Evolutionary conservation across 345 rosid genomes (phyloP), one percentile per base, ranked within the genome.

Genomic region (Tarenaya hassleriana): DNA sequence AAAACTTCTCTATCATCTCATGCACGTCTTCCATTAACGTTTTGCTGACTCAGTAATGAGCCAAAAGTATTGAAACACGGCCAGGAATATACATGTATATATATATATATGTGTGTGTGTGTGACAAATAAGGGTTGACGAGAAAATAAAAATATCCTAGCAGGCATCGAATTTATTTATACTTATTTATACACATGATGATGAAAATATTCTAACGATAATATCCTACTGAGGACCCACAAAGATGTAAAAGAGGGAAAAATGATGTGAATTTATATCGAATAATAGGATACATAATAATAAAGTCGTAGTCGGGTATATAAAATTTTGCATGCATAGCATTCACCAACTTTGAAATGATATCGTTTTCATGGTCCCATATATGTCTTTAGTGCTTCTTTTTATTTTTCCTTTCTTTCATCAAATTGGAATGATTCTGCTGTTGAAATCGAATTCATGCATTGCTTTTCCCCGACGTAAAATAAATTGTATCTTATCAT

Each of bases 391-490:
- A 56, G 63, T 52, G 60, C 60, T 17, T 46, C 46, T 51, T 55
- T 47, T 40, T 57, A 38, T 18, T 21, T 58, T 66, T 66, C 9
- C 13, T 35, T 53, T 34, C 38, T 67, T 60, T 61, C 62, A 60
- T 48, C 20, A 55, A 47, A 48, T 42, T 50, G 58, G 43, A 67
- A 67, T 61, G 58, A 68, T 68, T 56, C 77, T 73, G 80, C 62
- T 81, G 84, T 77, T 52, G 88, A 83, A 41, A 67, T 73, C 61
- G 68, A 70, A 58, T 61, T 55, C 98, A 92, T 88, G 96, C 98
- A 87, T 83, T 81, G 84, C 90, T 79, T 82, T 83, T 72, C 65
- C 69, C 68, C 88, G 63, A 87, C 95, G 94, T 87, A 77, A 84
- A 77, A 43, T 52, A 60, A 42, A 62, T 33, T 58, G 34, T 32